Evolutionary conservation across 2,329 filamentous ascomycete genomes (phyloP), one percentile per base, ranked within the genome.

Genomic region (Chaetomium sp.): DNA sequence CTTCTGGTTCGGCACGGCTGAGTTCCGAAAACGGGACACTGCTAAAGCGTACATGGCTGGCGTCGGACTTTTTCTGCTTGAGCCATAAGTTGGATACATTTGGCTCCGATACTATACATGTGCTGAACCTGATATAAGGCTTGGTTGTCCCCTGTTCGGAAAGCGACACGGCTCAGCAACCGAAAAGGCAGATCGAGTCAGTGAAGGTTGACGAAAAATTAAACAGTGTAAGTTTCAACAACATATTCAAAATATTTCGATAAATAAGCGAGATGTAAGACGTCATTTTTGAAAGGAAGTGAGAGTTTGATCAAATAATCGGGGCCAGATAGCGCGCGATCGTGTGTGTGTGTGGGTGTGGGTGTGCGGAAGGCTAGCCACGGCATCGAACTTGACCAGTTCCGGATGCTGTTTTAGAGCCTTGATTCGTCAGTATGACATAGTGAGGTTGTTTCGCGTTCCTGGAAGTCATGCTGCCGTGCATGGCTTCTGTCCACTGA

Each of bases 61-160:
- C 57, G 45, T 31, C 51, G 57, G 29, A 57, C 29, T 53, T 59
- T 51, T 5, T 57, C 19, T 25, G 21, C 56, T 31, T 45, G n/a
- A n/a, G 29, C 53, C 56, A 42, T 29, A 51, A 33, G 56, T 62
- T 65, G 62, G 54, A 16, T 60, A 27, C 63, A 9, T 27, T 27
- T 58, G 57, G 49, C 53, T 49, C 61, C 61, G 56, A 54, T 66
- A 53, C 67, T 71, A 70, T 70, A 65, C 63, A 59, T 68, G 31
- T 65, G 64, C 63, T 65, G 59, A 51, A 58, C 65, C 47, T 62
- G 63, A 66, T 70, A 63, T 69, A 67, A 62, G 56, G 35, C 58
- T 4, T 29, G 45, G 47, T 45, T 38, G 33, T 49, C 25, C 25
- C 50, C 19, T 63, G 45, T 33, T 60, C 53, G 33, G 27, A 23